Evolutionary conservation across 2,329 filamentous ascomycete genomes (phyloP).

Genomic region (Teratosphaeriaceae sp.): DNA sequence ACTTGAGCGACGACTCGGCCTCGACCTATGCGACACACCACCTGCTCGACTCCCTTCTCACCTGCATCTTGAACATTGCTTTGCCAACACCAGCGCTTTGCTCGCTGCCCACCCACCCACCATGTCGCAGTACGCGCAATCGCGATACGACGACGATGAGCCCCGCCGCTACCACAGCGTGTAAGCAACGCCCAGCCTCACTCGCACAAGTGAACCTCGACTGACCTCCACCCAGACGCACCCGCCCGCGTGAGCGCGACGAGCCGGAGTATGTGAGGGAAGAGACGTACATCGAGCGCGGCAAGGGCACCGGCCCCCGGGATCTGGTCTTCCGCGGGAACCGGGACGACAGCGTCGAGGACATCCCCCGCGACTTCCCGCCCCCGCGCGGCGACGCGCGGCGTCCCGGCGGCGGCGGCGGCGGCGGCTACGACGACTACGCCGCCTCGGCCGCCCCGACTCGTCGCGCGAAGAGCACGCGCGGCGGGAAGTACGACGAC

Average conservation of each 20-base stretch:
- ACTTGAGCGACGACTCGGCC: too few relatives aligned
- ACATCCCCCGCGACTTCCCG: constrained; percentile 77
- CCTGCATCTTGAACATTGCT: neutral
- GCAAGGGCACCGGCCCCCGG: constrained; percentile 36
- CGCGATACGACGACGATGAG: constrained; percentile 42
- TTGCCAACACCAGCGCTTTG: too few relatives aligned
- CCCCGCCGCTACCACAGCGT: constrained; percentile 37
- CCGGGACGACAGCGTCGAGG: constrained; percentile 77
- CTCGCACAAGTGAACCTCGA: neutral
- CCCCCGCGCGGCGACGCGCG: constrained; percentile 49
- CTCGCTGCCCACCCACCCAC: too few relatives aligned
- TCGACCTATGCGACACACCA: neutral
- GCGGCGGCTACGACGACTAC: constrained; percentile 33
- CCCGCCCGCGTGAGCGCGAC: constrained; percentile 40
- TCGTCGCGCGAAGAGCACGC: constrained; percentile 59
- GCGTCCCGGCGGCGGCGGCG: constrained; percentile 21
- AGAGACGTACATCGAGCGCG: constrained; percentile 43
- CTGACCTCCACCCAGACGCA: constrained; percentile 23
- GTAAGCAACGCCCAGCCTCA: constrained; percentile 8
- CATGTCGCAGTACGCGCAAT: constrained; percentile 47
- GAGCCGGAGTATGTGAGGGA: constrained; percentile 46
- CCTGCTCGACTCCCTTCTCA: neutral
- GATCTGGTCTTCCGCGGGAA: constrained; percentile 47
- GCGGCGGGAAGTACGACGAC: constrained; percentile 32
- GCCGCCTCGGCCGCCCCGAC: constrained; percentile 16